Evolutionary conservation across 306 rosid genomes (phyloP).

Genomic region (Canavalia gladiata): DNA sequence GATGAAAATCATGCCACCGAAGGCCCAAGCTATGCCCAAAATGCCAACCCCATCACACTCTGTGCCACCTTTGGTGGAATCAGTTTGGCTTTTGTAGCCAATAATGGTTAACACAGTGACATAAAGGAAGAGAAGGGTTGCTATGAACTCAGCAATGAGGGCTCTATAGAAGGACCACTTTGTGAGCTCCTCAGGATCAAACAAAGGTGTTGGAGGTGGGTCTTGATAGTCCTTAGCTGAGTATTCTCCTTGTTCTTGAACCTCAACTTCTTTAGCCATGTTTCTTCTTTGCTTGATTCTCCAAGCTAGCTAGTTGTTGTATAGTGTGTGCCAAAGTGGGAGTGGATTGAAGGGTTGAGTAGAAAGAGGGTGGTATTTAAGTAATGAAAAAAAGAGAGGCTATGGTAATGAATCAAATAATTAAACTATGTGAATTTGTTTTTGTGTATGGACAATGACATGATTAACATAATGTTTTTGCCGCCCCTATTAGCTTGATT

Average conservation of each 20-base stretch:
- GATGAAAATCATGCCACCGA: constrained; percentile 98
- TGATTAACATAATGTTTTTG: constrained; percentile 52
- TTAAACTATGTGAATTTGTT: constrained; percentile 32
- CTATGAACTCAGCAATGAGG: constrained; percentile 86
- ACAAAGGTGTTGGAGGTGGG: constrained; percentile 89
- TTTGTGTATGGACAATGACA: constrained; percentile 33
- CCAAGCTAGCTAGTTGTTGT: no score
- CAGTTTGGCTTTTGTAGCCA: constrained; percentile 66
- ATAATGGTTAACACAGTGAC: constrained; percentile 84
- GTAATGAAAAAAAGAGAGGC: constrained; percentile 43
- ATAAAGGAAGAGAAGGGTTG: constrained; percentile 91
- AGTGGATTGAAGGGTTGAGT: constrained; percentile 28
- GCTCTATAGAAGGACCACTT: constrained; percentile 91
- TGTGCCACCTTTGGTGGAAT: background rate
- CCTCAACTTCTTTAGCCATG: constrained; percentile 77
- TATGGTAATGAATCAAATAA: constrained; percentile 30
- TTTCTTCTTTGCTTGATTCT: background rate
- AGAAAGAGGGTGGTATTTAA: constrained; percentile 62
- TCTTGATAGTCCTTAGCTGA: constrained; percentile 84
- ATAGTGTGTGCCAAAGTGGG: constrained; percentile 5
- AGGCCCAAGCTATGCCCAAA: constrained; percentile 97
- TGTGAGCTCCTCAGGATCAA: constrained; percentile 74
- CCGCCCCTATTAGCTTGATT: constrained; percentile 80
- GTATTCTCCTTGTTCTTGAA: constrained; percentile 70
- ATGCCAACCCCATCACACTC: constrained; percentile 81